phyloP scores from a whole-genome alignment of 2,329 filamentous ascomycete species.

The Sordariomycetes sp. region DNA sequence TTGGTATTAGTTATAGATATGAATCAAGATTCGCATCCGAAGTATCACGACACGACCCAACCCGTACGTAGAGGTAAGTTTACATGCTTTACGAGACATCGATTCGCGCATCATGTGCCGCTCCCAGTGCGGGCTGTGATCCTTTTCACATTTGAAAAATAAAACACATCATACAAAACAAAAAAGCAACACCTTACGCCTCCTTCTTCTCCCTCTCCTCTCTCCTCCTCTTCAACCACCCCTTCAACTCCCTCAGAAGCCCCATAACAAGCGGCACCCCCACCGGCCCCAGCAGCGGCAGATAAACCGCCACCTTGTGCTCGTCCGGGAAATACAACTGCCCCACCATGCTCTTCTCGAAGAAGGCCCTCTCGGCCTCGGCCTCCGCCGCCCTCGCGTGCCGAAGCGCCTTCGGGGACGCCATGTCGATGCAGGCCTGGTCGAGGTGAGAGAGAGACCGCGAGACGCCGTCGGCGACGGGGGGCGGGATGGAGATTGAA shows the following conservation, averaged over 20 bases:
- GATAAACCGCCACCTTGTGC: constrained; percentile 92
- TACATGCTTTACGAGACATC: neutral
- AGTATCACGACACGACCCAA: too few relatives aligned
- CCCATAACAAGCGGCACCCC: constrained; percentile 82
- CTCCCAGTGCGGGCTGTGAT: neutral
- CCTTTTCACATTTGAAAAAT: neutral
- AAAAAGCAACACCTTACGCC: constrained; percentile 11
- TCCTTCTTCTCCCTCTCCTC: constrained; percentile 27
- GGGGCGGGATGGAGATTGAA: constrained; percentile 80
- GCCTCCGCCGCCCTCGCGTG: constrained; percentile 76
- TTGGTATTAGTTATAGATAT: neutral
- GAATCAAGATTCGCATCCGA: neutral
- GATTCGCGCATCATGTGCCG: neutral
- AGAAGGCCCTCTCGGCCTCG: constrained; percentile 88
- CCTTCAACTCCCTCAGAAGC: constrained; percentile 66
- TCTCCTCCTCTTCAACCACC: constrained; percentile 34
- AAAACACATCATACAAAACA: neutral
- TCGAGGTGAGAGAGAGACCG: constrained; percentile 68
- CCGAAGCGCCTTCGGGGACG: constrained; percentile 52
- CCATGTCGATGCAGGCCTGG: constrained; percentile 60
- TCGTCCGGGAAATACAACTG: constrained; percentile 98
- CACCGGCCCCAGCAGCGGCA: constrained; percentile 81
- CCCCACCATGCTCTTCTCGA: constrained; percentile 97
- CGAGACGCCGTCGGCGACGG: constrained; percentile 74
- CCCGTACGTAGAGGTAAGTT: neutral